phyloP scores from a whole-genome alignment of 495 filamentous ascomycete genomes.

The Aspergillus carlsbadensis region DNA sequence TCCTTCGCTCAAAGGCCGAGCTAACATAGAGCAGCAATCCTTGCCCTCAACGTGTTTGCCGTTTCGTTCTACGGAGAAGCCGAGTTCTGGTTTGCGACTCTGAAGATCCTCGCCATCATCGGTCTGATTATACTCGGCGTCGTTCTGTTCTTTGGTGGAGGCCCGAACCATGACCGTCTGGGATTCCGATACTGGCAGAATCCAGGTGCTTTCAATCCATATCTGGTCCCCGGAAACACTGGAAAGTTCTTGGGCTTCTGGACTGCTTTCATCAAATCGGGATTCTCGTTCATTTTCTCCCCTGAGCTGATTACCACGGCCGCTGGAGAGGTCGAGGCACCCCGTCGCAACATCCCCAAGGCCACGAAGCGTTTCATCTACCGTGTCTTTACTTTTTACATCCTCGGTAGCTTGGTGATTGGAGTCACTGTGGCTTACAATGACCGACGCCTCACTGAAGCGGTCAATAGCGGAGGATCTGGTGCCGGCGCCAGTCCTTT shows the following conservation, averaged over 20 bases:
- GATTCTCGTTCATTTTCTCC: constrained; percentile 57
- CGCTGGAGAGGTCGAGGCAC: constrained; percentile 76
- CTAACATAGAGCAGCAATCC: constrained; percentile 58
- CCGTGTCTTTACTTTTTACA: constrained; percentile 80
- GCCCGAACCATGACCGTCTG: constrained; percentile 59
- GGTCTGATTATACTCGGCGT: constrained; percentile 67
- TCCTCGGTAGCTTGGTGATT: constrained; percentile 52
- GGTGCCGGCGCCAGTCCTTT: constrained; percentile 54
- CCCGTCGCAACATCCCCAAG: constrained; percentile 71
- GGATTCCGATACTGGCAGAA: constrained; percentile 72
- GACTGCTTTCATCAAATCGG: constrained; percentile 43
- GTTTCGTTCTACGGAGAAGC: constrained; percentile 70
- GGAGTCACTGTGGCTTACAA: constrained; percentile 52
- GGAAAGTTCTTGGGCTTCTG: constrained; percentile 44
- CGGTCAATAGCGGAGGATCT: constrained; percentile 39
- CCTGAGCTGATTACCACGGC: constrained; percentile 76
- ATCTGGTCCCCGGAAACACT: constrained; percentile 28
- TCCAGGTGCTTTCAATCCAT: constrained; percentile 66
- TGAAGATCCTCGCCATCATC: constrained; percentile 74
- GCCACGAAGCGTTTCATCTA: constrained; percentile 81
- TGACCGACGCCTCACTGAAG: constrained; percentile 53
- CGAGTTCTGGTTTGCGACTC: constrained; percentile 69
- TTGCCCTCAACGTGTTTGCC: constrained; percentile 64
- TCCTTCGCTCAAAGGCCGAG: not conserved
- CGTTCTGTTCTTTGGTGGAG: constrained; percentile 65